Evolutionary conservation across 2,329 filamentous ascomycete genomes (phyloP).

Genomic region (Exophiala sideris): DNA sequence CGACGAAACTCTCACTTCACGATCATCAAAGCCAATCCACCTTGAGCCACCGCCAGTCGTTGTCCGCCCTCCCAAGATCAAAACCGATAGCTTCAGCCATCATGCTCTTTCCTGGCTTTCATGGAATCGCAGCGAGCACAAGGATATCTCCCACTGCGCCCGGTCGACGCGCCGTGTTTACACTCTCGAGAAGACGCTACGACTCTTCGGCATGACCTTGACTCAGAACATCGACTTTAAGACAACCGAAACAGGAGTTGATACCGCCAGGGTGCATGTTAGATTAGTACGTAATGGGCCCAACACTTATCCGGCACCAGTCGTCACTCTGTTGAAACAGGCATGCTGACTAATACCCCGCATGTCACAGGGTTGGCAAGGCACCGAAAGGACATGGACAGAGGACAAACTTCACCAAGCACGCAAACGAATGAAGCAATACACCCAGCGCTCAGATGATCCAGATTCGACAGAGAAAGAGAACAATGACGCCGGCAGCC

Average conservation of each 20-base stretch:
- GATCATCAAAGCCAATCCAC: slow-evolving; percentile 7
- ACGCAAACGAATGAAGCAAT: slow-evolving; percentile 1
- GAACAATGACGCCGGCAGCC: slow-evolving; percentile 3
- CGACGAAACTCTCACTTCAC: background rate
- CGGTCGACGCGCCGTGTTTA: slow-evolving; percentile 9
- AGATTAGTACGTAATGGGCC: slow-evolving; percentile 5
- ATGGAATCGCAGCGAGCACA: slow-evolving; percentile 12
- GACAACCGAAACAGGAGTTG: slow-evolving; percentile 6
- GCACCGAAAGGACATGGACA: slow-evolving; percentile 8
- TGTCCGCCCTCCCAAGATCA: slow-evolving; percentile 12
- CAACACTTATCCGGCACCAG: background rate
- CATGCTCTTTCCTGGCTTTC: slow-evolving; percentile 8
- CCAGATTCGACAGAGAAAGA: slow-evolving; percentile 4
- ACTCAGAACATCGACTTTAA: slow-evolving; percentile 4
- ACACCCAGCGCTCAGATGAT: background rate
- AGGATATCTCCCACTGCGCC: slow-evolving; percentile 9
- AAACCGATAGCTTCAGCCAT: slow-evolving; percentile 7
- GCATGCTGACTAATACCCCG: background rate
- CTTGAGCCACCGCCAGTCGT: slow-evolving; percentile 15
- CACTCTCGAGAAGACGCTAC: slow-evolving; percentile 7
- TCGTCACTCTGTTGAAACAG: too few species aligned
- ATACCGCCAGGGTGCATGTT: slow-evolving; percentile 1
- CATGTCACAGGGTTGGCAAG: slow-evolving; percentile 8
- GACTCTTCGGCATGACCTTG: slow-evolving; percentile 8
- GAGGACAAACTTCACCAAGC: slow-evolving; percentile 4